Base-by-base conservation (phyloP, 2,329 filamentous ascomycete species). In the Penicillium sp. region DNA sequence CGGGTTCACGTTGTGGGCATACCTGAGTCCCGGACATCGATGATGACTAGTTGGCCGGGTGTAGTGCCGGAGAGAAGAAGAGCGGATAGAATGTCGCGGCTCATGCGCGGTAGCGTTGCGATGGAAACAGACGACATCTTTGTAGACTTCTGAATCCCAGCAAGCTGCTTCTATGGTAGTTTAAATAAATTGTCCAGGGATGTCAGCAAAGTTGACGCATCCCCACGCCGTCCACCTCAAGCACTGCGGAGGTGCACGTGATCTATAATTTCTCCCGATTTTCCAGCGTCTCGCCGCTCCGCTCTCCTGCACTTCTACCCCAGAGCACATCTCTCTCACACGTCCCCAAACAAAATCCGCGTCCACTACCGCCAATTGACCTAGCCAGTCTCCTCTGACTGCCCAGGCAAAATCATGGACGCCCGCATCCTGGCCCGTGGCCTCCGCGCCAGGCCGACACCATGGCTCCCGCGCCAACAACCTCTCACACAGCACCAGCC, bases 11-110 rank as follows among this genome's bases (percentile, higher is more conserved):
- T 52, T 22, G 8, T 7, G 5, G 17, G 47, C 79, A 56, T 76
- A 90, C 89, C 89, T 66, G 88, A 87, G 75, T 97, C 95, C 59
- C 95, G 88, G 7, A 98, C 95, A 75, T 98, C 95, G 59, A 98
- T 84, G 39, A 98, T 82, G 10, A 91, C 91, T 58, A 92, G 61
- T 51, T 83, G 70, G 75, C 78, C 58, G 74, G 78, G 59, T 51
- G 75, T 71, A 54, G 69, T 76, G 67, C 82, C 79, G 14, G 82
- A 80, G 25, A 88, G 82, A 15, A 94, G 83, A 53, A 87, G 81
- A 20, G 85, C 78, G 0, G 90, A 87, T 54, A 96, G 86, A n/a
- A 83, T 78, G 63, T 89, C 82, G 38, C 88, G 87, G 10, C 85
- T 83, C 68, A 96, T 88, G 72, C 86, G 87, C 67, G 84, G 80